A percentile compares a stretch with the other conserved stretches of the same genome.
phyloP scores from a whole-genome alignment of 345 rosid genomes.

The Angophora floribunda region DNA sequence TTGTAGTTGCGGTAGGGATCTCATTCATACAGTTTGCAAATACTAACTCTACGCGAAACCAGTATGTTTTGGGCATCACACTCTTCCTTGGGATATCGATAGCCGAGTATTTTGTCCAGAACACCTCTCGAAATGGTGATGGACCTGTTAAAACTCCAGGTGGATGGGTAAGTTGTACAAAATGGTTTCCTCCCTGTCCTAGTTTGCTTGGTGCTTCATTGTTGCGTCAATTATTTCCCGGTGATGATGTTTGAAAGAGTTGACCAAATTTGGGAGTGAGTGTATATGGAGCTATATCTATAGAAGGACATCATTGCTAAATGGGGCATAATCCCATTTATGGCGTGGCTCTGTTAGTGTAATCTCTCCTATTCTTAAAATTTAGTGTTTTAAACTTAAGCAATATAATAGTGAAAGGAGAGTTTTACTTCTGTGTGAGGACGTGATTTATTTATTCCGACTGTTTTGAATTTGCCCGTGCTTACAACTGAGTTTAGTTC shows the following conservation, averaged over 20 bases:
- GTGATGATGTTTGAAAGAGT: not conserved
- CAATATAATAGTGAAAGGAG: not conserved
- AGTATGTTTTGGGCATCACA: constrained; percentile 73
- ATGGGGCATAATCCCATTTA: not conserved
- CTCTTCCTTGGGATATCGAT: constrained; percentile 84
- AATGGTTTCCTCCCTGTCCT: not conserved
- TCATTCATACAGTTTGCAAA: constrained; percentile 83
- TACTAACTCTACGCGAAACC: constrained; percentile 80
- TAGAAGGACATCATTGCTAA: not conserved
- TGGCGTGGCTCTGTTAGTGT: not conserved
- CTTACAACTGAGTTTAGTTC: not conserved
- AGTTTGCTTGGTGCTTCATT: not conserved
- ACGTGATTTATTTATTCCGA: not conserved
- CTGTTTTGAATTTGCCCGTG: not conserved
- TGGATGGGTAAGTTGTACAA: constrained; percentile 69
- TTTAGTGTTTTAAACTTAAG: not conserved
- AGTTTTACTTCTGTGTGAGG: not conserved
- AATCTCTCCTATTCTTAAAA: not conserved
- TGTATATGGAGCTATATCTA: not conserved
- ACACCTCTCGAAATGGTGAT: constrained; percentile 37
- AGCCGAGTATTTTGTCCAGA: constrained; percentile 57
- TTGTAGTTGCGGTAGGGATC: constrained; percentile 75
- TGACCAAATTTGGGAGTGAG: not conserved
- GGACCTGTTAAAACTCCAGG: constrained; percentile 79
- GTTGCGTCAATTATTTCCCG: not conserved